These are phyloP conservation scores for Spinacia oleracea DNA, from an alignment of 179 eudicot species.

Conservation along the genomic window DNA sequence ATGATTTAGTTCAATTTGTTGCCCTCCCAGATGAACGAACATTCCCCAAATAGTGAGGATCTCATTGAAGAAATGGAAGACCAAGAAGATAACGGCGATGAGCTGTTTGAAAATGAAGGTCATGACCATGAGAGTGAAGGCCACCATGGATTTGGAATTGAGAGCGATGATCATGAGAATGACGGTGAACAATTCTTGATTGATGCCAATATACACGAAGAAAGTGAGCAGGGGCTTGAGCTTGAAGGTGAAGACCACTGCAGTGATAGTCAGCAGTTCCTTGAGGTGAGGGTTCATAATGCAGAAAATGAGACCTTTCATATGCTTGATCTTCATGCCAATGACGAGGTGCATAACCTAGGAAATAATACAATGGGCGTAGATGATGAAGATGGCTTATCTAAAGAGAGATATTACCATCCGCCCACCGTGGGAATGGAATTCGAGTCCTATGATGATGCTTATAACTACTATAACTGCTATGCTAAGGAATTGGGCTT, in stretches of 20 bases:
- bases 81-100: constrained; percentile 31
- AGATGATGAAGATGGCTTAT: constrained; percentile 24
- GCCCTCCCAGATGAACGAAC: constrained; percentile 25
- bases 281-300: constrained; percentile 31
- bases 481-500: constrained; percentile 61
- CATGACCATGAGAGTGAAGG: constrained; percentile 34
- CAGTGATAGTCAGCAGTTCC: constrained; percentile 29
- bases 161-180: constrained; percentile 36
- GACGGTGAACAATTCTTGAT: constrained; percentile 37
- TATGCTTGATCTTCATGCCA: constrained; percentile 34
- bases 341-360: constrained; percentile 25
- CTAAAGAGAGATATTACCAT: constrained; percentile 39
- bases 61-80: constrained; percentile 37
- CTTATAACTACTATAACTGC: constrained; percentile 58
- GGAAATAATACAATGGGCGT: constrained; percentile 18
- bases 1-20: background rate
- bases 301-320: constrained; percentile 29
- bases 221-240: constrained; percentile 39
- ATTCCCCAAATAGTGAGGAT: constrained; percentile 31
- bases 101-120: constrained; percentile 33
- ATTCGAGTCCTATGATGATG: constrained; percentile 64
- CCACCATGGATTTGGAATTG: constrained; percentile 30
- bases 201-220: constrained; percentile 34
- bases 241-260: constrained; percentile 34
- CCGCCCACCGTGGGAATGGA: constrained; percentile 62